Conservation (phyloP, 768 basidiomycete genomes). For the Termitomyces sp. region DNA sequence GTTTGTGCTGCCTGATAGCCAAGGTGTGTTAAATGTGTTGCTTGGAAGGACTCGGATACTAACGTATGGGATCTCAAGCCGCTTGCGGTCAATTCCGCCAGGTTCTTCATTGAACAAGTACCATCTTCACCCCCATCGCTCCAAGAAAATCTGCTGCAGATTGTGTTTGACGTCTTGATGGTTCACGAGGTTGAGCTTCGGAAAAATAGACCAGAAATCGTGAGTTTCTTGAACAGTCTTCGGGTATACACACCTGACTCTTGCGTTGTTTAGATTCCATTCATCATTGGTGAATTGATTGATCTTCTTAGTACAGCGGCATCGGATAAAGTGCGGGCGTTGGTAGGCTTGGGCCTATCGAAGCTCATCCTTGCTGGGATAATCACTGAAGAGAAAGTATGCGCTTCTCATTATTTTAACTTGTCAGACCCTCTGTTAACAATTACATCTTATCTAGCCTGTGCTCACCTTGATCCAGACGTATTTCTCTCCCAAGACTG, state of each 20-base stretch:
- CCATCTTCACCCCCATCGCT: slow-evolving; percentile 57
- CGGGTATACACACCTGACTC: neutral
- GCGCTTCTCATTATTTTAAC: slow-evolving; percentile 16
- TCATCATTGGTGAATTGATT: slow-evolving; percentile 25
- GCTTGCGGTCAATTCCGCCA: slow-evolving; percentile 38
- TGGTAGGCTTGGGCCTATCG: slow-evolving; percentile 75
- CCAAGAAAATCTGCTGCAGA: slow-evolving; percentile 68
- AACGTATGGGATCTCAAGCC: slow-evolving; percentile 17
- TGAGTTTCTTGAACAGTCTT: slow-evolving; percentile 5
- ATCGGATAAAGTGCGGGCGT: slow-evolving; percentile 57
- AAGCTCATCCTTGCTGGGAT: slow-evolving; percentile 82
- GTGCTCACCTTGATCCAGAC: slow-evolving; percentile 36
- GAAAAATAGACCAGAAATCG: slow-evolving; percentile 15
- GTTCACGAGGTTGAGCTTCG: slow-evolving; percentile 65
- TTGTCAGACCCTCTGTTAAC: slow-evolving; percentile 14
- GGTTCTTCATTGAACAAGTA: slow-evolving; percentile 63
- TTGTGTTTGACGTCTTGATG: slow-evolving; percentile 85
- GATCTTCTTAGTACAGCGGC: slow-evolving; percentile 42
- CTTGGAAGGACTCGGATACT: neutral
- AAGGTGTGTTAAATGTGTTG: slow-evolving; percentile 32
- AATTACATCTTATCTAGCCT: slow-evolving; percentile 40
- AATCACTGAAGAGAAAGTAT: slow-evolving; percentile 66
- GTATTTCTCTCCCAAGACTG: slow-evolving; percentile 80
- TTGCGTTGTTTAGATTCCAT: slow-evolving; percentile 13
- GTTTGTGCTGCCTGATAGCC: slow-evolving; percentile 74